Conservation (phyloP, 2,329 filamentous ascomycete genomes). For the Akanthomyces lecanii region DNA sequence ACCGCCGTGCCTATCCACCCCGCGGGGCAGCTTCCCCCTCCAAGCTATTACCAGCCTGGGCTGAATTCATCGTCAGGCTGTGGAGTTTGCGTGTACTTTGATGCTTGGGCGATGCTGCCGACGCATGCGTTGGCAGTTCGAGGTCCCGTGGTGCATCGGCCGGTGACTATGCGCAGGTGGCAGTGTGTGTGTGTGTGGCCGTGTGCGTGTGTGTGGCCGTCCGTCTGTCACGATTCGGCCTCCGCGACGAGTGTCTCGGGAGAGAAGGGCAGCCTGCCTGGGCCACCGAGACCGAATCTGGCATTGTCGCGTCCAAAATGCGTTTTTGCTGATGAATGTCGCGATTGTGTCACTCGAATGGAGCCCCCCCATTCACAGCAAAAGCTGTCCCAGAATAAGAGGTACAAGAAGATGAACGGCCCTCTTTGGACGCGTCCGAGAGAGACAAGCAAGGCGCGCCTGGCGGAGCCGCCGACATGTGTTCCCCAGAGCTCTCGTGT, state of each 20-base stretch:
- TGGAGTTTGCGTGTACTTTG: not conserved
- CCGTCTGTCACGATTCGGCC: not conserved
- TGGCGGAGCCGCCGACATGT: slow-evolving; percentile 2
- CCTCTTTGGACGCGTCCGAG: not conserved
- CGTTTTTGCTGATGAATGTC: not conserved
- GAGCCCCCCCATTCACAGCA: not conserved
- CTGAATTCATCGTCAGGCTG: slow-evolving; percentile 13
- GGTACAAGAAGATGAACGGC: not conserved
- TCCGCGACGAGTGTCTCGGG: slow-evolving; percentile 12
- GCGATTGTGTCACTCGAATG: not conserved
- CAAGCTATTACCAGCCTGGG: not conserved
- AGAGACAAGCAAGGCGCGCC: not conserved
- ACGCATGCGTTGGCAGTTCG: slow-evolving; percentile 10
- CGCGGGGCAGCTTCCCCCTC: not conserved
- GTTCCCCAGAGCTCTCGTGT: not conserved
- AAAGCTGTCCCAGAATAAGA: not conserved
- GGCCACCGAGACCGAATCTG: not conserved
- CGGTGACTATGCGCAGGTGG: not conserved
- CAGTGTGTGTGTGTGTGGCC: not conserved
- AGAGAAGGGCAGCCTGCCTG: not conserved
- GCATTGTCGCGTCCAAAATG: not conserved
- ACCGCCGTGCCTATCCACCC: not conserved
- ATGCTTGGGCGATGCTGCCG: not conserved
- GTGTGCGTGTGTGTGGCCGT: not conserved
- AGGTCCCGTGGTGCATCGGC: slow-evolving; percentile 6